phyloP scores from a whole-genome alignment of 257 asterid species.

The Plantago elongata region DNA sequence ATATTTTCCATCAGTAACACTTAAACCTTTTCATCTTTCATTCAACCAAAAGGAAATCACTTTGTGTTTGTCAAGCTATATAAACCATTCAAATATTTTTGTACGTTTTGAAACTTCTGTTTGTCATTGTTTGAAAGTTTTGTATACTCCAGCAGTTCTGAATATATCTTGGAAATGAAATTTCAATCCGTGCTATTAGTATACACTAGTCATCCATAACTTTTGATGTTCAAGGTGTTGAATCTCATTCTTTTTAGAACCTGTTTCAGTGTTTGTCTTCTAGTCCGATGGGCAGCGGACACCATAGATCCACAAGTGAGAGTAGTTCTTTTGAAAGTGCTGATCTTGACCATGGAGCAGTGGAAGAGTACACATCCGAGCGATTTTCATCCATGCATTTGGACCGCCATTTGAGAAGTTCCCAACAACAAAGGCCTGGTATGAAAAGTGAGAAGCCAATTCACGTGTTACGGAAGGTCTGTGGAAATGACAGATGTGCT shows the following conservation, averaged over 20 bases:
- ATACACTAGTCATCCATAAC: slow-evolving; percentile 6
- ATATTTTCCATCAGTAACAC: no score
- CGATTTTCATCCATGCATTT: slow-evolving; percentile 55
- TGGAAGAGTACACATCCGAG: slow-evolving; percentile 76
- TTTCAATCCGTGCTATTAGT: background rate
- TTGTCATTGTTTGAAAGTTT: no score
- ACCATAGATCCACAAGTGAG: slow-evolving; percentile 92
- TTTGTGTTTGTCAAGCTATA: background rate
- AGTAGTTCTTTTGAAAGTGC: slow-evolving; percentile 93
- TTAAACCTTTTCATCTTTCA: no score
- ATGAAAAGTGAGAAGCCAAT: slow-evolving; percentile 82
- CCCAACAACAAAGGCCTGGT: slow-evolving; percentile 61
- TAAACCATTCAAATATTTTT: background rate
- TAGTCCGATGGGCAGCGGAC: slow-evolving; percentile 94
- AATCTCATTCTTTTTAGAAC: slow-evolving; percentile 4
- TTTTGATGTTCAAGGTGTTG: slow-evolving; percentile 7
- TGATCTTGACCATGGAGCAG: slow-evolving; percentile 81
- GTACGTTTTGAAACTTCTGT: background rate
- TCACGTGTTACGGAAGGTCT: slow-evolving; percentile 67
- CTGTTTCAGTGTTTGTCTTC: slow-evolving; percentile 58
- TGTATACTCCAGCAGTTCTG: background rate
- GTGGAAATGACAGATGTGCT: slow-evolving; percentile 90
- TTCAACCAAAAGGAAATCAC: no score
- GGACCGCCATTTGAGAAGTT: slow-evolving; percentile 66
- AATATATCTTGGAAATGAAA: background rate